Evolutionary conservation across 2,329 filamentous ascomycete species (phyloP).

Genomic region (Paracoccidioides brasiliensis): DNA sequence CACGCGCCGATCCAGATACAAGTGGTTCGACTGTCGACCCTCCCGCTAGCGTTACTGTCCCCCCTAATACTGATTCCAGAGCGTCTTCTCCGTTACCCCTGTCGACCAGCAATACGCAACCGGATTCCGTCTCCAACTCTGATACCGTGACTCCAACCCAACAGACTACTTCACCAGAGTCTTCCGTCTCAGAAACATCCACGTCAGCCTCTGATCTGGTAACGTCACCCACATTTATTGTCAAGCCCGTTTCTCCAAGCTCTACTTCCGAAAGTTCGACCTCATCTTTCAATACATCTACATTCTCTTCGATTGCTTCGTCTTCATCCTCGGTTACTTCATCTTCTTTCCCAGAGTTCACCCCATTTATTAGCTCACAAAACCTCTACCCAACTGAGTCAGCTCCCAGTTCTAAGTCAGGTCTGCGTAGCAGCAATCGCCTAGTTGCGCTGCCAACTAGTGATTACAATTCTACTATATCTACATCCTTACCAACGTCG

Average conservation of each 20-base stretch:
- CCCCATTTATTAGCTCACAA: too few relatives aligned
- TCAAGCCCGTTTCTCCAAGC: background rate
- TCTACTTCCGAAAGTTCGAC: background rate
- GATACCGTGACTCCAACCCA: background rate
- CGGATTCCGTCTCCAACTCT: background rate
- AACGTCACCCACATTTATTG: background rate
- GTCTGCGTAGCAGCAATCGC: too few relatives aligned
- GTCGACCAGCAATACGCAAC: background rate
- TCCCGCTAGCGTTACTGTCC: background rate
- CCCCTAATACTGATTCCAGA: background rate
- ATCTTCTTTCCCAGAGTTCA: too few relatives aligned
- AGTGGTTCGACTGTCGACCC: background rate
- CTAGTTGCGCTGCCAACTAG: background rate
- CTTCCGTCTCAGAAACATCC: background rate
- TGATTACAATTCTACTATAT: background rate
- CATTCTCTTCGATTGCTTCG: too few relatives aligned
- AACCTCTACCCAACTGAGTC: background rate
- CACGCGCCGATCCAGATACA: background rate
- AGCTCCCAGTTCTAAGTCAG: background rate
- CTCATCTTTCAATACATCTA: background rate
- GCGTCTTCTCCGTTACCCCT: background rate
- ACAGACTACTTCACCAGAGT: background rate
- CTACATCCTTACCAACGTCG: background rate
- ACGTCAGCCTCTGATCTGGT: background rate
- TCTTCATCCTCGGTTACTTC: too few relatives aligned